Evolutionary conservation across 495 filamentous ascomycete species (phyloP).

Genomic region (Penicillium arizonense): DNA sequence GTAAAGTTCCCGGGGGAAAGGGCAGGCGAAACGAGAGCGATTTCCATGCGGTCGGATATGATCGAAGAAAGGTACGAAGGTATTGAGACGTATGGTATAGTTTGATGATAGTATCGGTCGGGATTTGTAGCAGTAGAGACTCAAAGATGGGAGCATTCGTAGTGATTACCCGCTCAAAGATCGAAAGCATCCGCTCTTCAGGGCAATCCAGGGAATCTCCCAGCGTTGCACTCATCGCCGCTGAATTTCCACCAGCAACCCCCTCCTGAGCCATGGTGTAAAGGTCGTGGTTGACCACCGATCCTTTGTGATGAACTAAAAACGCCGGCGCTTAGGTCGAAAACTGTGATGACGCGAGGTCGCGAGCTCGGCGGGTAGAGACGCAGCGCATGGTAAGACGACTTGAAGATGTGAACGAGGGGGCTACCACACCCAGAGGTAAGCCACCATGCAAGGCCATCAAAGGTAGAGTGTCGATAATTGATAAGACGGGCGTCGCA

Average conservation of each 20-base stretch:
- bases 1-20: constrained; percentile 41
- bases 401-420: constrained; percentile 21
- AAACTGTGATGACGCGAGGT: constrained; percentile 29
- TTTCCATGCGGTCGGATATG: constrained; percentile 61
- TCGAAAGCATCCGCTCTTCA: constrained; percentile 37
- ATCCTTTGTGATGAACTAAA: constrained; percentile 13
- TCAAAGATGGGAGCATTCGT: constrained; percentile 56
- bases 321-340: constrained; percentile 11
- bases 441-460: constrained; percentile 37
- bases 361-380: constrained; percentile 31
- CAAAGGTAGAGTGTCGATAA: constrained; percentile 23
- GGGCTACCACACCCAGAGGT: constrained; percentile 27
- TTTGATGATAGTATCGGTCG: constrained; percentile 54
- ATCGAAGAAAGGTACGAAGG: constrained; percentile 53
- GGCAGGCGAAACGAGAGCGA: constrained; percentile 57
- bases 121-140: constrained; percentile 56
- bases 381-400: constrained; percentile 39
- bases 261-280: constrained; percentile 15
- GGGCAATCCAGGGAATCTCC: constrained; percentile 27
- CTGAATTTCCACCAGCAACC: constrained; percentile 7
- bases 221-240: constrained; percentile 13
- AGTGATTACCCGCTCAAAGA: constrained; percentile 52
- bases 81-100: constrained; percentile 57
- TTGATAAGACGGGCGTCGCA: constrained; percentile 23
- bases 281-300: constrained; percentile 11